Evolutionary conservation across 1,139 yeast genomes (phyloP).

Genomic region (Candida tunisiensis): DNA sequence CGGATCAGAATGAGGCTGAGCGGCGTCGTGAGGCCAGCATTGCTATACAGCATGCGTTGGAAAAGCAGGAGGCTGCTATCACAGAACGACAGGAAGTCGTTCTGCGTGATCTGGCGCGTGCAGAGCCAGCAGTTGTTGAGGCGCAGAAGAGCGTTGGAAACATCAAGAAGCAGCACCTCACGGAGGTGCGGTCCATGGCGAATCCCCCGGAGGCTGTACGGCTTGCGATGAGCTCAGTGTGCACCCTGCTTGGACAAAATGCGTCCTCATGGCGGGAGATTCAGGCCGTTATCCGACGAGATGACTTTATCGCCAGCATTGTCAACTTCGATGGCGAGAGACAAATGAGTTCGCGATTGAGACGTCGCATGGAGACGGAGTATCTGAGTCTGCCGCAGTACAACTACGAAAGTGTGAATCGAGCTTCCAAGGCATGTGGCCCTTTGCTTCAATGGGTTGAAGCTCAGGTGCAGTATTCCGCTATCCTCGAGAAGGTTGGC

Average conservation of each 20-base stretch:
- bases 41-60: slow-evolving; percentile 55
- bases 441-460: slow-evolving; percentile 81
- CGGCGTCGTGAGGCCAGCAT: slow-evolving; percentile 75
- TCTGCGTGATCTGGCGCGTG: slow-evolving; percentile 44
- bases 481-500: slow-evolving; percentile 50
- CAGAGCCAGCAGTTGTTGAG: slow-evolving; percentile 72
- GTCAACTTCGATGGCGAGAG: slow-evolving; percentile 54
- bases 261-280: slow-evolving; percentile 68
- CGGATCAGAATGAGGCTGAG: slow-evolving; percentile 86
- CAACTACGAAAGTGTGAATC: slow-evolving; percentile 55
- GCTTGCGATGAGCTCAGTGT: slow-evolving; percentile 76
- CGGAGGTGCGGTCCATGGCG: slow-evolving; percentile 76
- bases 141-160: slow-evolving; percentile 82
- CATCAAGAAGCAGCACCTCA: slow-evolving; percentile 81
- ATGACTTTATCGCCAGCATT: slow-evolving; percentile 75
- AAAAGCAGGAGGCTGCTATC: slow-evolving; percentile 48
- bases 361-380: slow-evolving; percentile 36
- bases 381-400: slow-evolving; percentile 51
- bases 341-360: slow-evolving; percentile 36
- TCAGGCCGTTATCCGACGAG: slow-evolving; percentile 61
- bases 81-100: slow-evolving; percentile 39
- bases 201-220: slow-evolving; percentile 88
- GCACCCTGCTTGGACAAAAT: slow-evolving; percentile 52
- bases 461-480: slow-evolving; percentile 65
- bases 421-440: slow-evolving; percentile 94